Evolutionary conservation across 1,284 basidiomycete genomes (phyloP).

Genomic region (Trametes sp.): DNA sequence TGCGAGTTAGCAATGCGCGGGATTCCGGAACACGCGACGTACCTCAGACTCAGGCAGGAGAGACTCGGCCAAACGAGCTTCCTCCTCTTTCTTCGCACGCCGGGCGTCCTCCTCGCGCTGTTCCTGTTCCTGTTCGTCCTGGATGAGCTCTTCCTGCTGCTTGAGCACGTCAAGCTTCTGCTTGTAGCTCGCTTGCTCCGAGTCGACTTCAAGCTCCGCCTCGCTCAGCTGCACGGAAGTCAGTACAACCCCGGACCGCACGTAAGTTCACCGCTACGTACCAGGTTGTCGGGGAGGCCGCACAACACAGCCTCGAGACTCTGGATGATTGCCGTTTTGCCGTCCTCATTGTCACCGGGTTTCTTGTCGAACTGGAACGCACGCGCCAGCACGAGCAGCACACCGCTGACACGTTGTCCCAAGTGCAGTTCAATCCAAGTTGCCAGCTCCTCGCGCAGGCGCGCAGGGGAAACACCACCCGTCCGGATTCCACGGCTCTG

Average conservation of each 20-base stretch:
- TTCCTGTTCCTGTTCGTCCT: constrained; percentile 98
- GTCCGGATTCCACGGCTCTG: constrained; percentile 96
- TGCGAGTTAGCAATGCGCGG: not conserved
- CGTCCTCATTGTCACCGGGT: constrained; percentile 76
- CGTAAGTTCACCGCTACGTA: constrained; percentile 52
- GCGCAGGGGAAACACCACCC: constrained; percentile 81
- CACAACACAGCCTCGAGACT: constrained; percentile 92
- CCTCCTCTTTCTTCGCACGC: constrained; percentile 82
- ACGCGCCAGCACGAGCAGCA: constrained; percentile 90
- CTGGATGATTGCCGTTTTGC: constrained; percentile 77
- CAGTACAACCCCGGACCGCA: constrained; percentile 6
- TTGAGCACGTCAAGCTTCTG: constrained; percentile 98
- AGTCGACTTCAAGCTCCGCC: constrained; percentile 93
- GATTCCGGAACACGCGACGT: constrained; percentile 10
- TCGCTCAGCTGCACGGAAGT: constrained; percentile 79
- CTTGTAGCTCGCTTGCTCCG: constrained; percentile 94
- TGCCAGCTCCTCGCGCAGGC: constrained; percentile 87
- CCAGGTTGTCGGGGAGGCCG: constrained; percentile 94
- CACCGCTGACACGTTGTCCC: constrained; percentile 89
- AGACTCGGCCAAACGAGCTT: constrained; percentile 77
- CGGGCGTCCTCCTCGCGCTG: constrained; percentile 94
- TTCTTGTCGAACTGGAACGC: constrained; percentile 94
- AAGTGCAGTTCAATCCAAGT: constrained; percentile 97
- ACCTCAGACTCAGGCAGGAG: constrained; percentile 86
- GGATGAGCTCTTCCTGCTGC: constrained; percentile 99